phyloP scores from a whole-genome alignment of 169 alveolate genomes.

The Plasmodium knowlesi region DNA sequence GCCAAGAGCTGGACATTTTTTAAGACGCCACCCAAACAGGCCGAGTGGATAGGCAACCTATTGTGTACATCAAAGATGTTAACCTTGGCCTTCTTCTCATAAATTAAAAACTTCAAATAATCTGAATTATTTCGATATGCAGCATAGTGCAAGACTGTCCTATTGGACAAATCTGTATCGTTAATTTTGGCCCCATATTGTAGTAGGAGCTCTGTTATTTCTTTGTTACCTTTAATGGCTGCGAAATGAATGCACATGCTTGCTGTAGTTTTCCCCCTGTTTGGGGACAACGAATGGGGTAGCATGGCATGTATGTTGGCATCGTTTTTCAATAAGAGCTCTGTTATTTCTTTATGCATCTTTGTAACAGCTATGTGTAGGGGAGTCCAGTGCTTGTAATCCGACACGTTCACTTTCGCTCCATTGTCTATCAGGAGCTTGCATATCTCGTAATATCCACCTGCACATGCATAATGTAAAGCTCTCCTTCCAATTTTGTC shows the following conservation, averaged over 20 bases:
- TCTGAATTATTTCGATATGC: conserved; percentile 84
- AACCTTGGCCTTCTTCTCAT: conserved; percentile 84
- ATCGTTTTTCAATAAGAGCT: conserved; percentile 79
- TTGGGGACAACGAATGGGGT: conserved; percentile 90
- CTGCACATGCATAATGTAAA: conserved; percentile 89
- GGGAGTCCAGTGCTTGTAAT: conserved; percentile 89
- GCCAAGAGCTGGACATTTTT: conserved; percentile 85
- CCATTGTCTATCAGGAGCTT: conserved; percentile 79
- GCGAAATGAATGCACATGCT: conserved; percentile 89
- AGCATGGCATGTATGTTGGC: conserved; percentile 83
- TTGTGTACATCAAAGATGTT: conserved; percentile 88
- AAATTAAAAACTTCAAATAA: conserved; percentile 81
- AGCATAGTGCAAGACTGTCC: conserved; percentile 89
- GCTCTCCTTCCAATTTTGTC: conserved; percentile 91
- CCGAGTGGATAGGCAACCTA: conserved; percentile 90
- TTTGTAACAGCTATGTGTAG: conserved; percentile 89
- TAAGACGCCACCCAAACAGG: conserved; percentile 89
- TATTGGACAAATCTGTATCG: conserved; percentile 85
- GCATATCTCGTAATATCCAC: conserved; percentile 85
- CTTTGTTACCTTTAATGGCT: conserved; percentile 88
- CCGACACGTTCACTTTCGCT: conserved; percentile 85
- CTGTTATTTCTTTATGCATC: conserved; percentile 86
- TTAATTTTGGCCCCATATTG: conserved; percentile 84
- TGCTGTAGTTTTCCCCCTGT: conserved; percentile 84
- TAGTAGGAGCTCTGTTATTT: conserved; percentile 81